Conservation (phyloP, 2,329 filamentous ascomycete species). For the Hypoxylon sp. region DNA sequence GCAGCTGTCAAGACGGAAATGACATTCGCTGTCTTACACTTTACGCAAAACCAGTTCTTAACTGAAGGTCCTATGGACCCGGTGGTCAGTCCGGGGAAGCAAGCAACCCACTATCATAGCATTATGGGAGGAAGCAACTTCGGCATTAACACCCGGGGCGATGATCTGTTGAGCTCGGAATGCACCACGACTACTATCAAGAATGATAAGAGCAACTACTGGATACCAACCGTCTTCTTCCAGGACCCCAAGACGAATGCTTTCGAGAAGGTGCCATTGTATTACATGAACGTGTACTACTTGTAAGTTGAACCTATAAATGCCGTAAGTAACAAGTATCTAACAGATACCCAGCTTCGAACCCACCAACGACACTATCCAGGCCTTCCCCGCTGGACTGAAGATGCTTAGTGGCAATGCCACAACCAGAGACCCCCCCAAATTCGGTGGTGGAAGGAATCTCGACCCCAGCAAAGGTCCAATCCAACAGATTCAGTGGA, state of each 20-base stretch:
- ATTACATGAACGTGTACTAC: slow-evolving; percentile 84
- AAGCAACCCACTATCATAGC: slow-evolving; percentile 75
- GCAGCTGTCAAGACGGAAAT: slow-evolving; percentile 59
- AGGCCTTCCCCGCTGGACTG: slow-evolving; percentile 77
- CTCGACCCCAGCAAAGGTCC: slow-evolving; percentile 65
- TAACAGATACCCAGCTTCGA: slow-evolving; percentile 63
- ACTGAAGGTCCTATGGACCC: slow-evolving; percentile 74
- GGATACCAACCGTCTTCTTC: slow-evolving; percentile 80
- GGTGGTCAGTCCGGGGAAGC: slow-evolving; percentile 71
- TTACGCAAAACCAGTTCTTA: slow-evolving; percentile 74
- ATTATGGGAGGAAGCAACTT: slow-evolving; percentile 80
- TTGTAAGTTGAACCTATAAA: slow-evolving; percentile 60
- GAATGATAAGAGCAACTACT: slow-evolving; percentile 80
- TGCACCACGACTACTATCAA: slow-evolving; percentile 79
- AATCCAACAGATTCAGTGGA: slow-evolving; percentile 69
- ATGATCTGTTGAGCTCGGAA: slow-evolving; percentile 68
- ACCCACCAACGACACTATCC: slow-evolving; percentile 72
- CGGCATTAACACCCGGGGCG: slow-evolving; percentile 70
- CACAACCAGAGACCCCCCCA: slow-evolving; percentile 68
- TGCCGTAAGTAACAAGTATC: not conserved
- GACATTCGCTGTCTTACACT: slow-evolving; percentile 77
- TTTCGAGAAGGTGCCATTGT: slow-evolving; percentile 74
- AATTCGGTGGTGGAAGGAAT: slow-evolving; percentile 62
- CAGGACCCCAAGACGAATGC: slow-evolving; percentile 67
- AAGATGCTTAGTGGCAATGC: slow-evolving; percentile 78